Percentiles rank a stretch among this genome's conserved stretches.
Evolutionary conservation across 257 asterid species (phyloP).

Genomic region (Nemophila menziesii): DNA sequence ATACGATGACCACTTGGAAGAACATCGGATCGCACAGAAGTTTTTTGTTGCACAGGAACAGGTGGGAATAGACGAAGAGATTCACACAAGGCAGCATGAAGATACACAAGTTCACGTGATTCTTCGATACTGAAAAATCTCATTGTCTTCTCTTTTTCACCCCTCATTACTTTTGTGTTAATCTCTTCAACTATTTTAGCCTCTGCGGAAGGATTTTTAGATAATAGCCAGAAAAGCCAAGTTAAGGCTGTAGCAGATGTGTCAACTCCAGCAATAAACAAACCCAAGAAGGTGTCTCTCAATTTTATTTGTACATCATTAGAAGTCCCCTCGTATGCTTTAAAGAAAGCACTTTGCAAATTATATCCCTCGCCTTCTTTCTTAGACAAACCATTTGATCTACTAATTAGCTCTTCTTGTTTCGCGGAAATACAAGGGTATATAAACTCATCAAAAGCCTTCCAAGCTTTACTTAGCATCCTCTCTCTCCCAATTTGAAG

Average conservation of each 20-base stretch:
- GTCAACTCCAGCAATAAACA: constrained; percentile 53
- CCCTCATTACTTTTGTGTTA: constrained; percentile 1
- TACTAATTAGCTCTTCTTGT: constrained; percentile 6
- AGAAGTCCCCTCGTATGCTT: constrained; percentile 8
- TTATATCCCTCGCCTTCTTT: constrained; percentile 14
- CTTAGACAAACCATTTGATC: too few species aligned
- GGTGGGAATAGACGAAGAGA: constrained; percentile 46
- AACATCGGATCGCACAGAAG: constrained; percentile 17
- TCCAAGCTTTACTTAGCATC: constrained; percentile 21
- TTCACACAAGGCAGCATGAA: constrained; percentile 49
- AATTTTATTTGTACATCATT: constrained; percentile 33
- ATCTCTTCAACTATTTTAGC: constrained; percentile 28
- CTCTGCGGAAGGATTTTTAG: constrained; percentile 28
- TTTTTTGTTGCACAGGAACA: constrained; percentile 55
- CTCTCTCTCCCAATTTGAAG: constrained; percentile 30
- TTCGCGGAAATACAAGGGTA: constrained; percentile 20
- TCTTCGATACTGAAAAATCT: constrained; percentile 17
- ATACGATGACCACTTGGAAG: constrained; percentile 55
- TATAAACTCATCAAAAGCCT: constrained; percentile 26
- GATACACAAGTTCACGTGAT: constrained; percentile 21
- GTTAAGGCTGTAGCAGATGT: constrained; percentile 48
- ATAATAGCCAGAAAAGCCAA: constrained; percentile 46
- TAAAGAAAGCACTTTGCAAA: constrained; percentile 29
- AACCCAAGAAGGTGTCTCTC: constrained; percentile 37
- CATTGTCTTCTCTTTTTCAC: not conserved